Conservation (phyloP, 179 eudicot genomes). For the Spergularia azorica region DNA sequence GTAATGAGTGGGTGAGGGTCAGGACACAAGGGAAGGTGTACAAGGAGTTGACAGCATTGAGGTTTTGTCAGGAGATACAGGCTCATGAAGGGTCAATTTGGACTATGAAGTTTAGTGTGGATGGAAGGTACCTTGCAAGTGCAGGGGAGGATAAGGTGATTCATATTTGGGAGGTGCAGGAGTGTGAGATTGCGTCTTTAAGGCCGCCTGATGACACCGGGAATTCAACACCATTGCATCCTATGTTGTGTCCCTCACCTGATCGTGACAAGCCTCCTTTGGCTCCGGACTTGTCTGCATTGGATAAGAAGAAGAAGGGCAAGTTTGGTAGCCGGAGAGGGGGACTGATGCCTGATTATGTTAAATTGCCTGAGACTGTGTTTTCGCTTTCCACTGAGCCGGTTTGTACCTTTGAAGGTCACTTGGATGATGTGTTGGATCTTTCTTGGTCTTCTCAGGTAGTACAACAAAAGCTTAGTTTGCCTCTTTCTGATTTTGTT, state of each 20-base stretch:
- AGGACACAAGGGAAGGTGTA: conserved; percentile 61
- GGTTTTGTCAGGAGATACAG: conserved; percentile 77
- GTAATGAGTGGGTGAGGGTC: conserved; percentile 63
- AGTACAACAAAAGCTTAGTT: background rate
- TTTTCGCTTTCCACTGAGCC: conserved; percentile 74
- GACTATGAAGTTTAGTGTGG: conserved; percentile 70
- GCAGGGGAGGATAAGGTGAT: conserved; percentile 85
- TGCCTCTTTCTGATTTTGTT: background rate
- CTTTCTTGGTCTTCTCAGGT: conserved; percentile 95
- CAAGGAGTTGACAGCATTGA: conserved; percentile 80
- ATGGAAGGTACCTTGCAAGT: conserved; percentile 67
- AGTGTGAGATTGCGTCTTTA: conserved; percentile 62
- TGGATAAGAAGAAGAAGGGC: conserved; percentile 45
- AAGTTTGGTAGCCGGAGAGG: conserved; percentile 46
- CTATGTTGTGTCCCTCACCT: conserved; percentile 38
- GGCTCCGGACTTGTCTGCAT: conserved; percentile 42
- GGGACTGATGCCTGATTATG: conserved; percentile 68
- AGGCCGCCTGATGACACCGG: conserved; percentile 40
- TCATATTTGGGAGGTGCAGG: conserved; percentile 93
- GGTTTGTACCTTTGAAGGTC: conserved; percentile 69
- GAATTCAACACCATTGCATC: conserved; percentile 37
- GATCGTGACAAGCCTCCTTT: conserved; percentile 52
- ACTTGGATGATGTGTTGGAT: conserved; percentile 81
- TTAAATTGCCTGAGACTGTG: conserved; percentile 74
- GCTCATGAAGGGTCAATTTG: conserved; percentile 95